These are phyloP conservation scores for Pichia sp. DNA, from an alignment of 1,139 yeast genomes.

Conservation along the genomic window DNA sequence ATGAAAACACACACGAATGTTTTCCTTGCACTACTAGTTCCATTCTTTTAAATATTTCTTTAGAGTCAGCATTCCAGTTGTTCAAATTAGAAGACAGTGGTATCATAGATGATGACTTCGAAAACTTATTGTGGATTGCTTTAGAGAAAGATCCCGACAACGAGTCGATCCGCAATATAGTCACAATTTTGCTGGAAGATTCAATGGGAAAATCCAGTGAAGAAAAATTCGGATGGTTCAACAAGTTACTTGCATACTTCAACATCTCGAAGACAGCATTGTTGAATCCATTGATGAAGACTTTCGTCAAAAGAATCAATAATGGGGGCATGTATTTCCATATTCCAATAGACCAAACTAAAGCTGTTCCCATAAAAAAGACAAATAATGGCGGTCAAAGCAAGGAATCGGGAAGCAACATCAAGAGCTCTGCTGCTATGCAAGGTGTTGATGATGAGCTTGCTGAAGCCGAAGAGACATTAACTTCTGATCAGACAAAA, in stretches of 20 bases:
- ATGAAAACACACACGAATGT: constrained; percentile 31
- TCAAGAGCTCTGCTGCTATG: background rate
- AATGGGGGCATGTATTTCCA: constrained; percentile 31
- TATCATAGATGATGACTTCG: constrained; percentile 32
- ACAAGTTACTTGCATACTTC: constrained; percentile 36
- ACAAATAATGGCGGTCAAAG: background rate
- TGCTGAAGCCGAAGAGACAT: constrained; percentile 27
- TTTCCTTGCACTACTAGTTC: constrained; percentile 37
- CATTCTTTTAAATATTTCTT: constrained; percentile 31
- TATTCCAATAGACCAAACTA: constrained; percentile 7
- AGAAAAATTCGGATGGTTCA: constrained; percentile 34
- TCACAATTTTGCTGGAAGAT: constrained; percentile 31
- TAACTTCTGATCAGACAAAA: constrained; percentile 21
- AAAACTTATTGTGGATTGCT: constrained; percentile 41
- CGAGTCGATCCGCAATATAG: constrained; percentile 28
- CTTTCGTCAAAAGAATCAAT: constrained; percentile 28
- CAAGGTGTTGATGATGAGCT: constrained; percentile 11
- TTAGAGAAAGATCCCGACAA: constrained; percentile 37
- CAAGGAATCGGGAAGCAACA: background rate
- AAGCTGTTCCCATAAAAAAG: background rate
- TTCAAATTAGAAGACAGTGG: constrained; percentile 33
- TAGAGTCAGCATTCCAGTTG: constrained; percentile 38
- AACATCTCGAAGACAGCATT: constrained; percentile 35
- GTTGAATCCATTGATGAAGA: constrained; percentile 29
- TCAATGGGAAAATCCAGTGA: constrained; percentile 24